Base-by-base conservation (phyloP, 805 yeast genomes). In the Barnettozyma californica region DNA sequence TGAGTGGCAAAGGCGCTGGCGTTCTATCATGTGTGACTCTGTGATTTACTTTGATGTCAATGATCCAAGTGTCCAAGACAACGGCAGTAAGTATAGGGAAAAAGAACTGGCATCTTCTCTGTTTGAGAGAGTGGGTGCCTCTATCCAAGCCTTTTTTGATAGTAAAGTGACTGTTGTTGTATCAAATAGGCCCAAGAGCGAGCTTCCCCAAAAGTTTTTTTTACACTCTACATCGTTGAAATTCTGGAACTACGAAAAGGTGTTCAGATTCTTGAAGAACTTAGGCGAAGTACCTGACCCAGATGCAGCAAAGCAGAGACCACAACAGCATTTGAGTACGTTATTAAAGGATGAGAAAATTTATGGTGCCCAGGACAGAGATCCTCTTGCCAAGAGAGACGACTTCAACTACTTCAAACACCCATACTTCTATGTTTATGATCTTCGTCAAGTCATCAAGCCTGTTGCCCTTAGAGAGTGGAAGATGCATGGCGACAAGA, bases 201-300 rank as follows among this genome's bases (percentile, higher is more conserved):
- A 58, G 53, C 52, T 61, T 57, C 37, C 71, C 63, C 11, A 78
- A 82, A 61, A 91, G 62, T 80, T 88, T 71, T 77, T 85, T 64
- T 53, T 36, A 29, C n/a, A 31, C 18, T 43, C 50, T 27, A 41
- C 49, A 35, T 38, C 36, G 40, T 37, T 58, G n/a, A 88, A 91
- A 64, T 85, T 91, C 21, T 92, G 97, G 97, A 80, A 84, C 36
- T 83, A 79, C 58, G 95, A 88, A 48, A 92, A 91, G 65, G 89
- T 91, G 2, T 77, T 81, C 58, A 70, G 96, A 45, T 91, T 91
- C 60, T 73, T 90, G 64, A 77, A 74, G 52, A 80, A 87, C 63
- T 68, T 87, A 57, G 81, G 80, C 43, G 81, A 59, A 45, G 50
- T 40, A 34, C 58, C 48, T 42, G 54, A 25, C 29, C 66, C 43